A percentile compares a stretch with the other conserved stretches of the same genome.
These are phyloP conservation scores for Cryptomeria japonica DNA, from an alignment of 75 land plant species.

Conservation along the genomic window DNA sequence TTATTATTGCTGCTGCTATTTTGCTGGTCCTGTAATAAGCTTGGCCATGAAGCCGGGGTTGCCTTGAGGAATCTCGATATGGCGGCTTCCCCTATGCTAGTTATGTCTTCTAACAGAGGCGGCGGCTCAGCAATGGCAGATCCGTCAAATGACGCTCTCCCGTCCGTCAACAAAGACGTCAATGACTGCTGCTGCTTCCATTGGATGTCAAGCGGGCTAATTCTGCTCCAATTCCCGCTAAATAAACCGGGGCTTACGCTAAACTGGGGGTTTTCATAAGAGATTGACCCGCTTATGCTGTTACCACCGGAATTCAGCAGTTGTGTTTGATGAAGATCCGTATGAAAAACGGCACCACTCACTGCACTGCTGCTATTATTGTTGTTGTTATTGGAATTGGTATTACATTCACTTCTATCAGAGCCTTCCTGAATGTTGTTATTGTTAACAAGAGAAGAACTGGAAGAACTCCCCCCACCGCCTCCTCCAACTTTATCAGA, in stretches of 20 bases:
- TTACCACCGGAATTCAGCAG: conserved; percentile 11
- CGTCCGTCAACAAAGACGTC: conserved; percentile 4
- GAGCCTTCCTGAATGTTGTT: neutral
- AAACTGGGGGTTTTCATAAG: conserved; percentile 9
- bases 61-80: neutral
- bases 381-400: neutral
- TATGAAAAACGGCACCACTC: neutral
- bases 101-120: conserved; percentile 5
- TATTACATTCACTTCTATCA: neutral
- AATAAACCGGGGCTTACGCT: neutral
- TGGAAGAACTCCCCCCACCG: neutral
- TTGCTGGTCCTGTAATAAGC: neutral
- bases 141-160: conserved; percentile 6
- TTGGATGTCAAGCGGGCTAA: neutral
- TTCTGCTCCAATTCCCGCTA: neutral
- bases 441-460: neutral
- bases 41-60: neutral
- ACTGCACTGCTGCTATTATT: neutral
- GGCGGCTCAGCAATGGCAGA: neutral
- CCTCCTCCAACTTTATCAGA: neutral
- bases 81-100: conserved; percentile 5
- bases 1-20: neutral
- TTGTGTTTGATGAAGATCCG: neutral
- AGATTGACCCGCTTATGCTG: neutral
- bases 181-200: conserved; percentile 14